Evolutionary conservation across 1,284 basidiomycete species (phyloP).

Genomic region (Puccinia coronata): DNA sequence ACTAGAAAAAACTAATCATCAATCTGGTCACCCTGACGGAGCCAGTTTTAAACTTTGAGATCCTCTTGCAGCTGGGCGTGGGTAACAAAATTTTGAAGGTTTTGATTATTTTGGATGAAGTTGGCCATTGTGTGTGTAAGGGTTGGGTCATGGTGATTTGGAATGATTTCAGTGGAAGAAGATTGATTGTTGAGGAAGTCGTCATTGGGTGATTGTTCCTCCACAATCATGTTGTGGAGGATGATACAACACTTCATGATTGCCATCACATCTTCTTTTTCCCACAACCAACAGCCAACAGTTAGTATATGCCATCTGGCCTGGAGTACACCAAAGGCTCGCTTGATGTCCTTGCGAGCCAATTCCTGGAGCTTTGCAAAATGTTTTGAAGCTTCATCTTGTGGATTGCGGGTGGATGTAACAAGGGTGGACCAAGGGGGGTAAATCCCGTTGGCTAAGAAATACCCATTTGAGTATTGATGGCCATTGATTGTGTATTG

Average conservation of each 20-base stretch:
- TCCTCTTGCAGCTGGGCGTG: conserved; percentile 6
- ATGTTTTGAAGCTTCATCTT: not conserved
- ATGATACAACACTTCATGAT: conserved; percentile 14
- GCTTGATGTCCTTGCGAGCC: not conserved
- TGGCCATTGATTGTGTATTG: not conserved
- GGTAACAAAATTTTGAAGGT: not conserved
- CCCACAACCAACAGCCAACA: not conserved
- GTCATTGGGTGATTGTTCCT: not conserved
- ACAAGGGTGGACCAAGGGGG: not conserved
- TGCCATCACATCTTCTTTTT: not conserved
- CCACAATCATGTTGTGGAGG: conserved; percentile 9
- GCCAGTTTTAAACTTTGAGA: conserved; percentile 12
- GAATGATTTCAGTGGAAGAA: not conserved
- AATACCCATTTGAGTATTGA: not conserved
- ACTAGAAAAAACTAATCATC: not conserved
- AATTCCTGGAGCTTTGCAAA: not conserved
- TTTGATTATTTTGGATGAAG: not conserved
- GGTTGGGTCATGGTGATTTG: not conserved
- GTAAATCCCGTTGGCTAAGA: not conserved
- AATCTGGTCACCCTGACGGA: not conserved
- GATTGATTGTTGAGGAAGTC: not conserved
- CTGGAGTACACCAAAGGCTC: conserved; percentile 1
- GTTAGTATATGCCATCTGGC: not conserved
- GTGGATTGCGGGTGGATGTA: not conserved
- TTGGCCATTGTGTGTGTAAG: not conserved